phyloP scores from a whole-genome alignment of 495 filamentous ascomycete species.

The Gamarada debralockiae region DNA sequence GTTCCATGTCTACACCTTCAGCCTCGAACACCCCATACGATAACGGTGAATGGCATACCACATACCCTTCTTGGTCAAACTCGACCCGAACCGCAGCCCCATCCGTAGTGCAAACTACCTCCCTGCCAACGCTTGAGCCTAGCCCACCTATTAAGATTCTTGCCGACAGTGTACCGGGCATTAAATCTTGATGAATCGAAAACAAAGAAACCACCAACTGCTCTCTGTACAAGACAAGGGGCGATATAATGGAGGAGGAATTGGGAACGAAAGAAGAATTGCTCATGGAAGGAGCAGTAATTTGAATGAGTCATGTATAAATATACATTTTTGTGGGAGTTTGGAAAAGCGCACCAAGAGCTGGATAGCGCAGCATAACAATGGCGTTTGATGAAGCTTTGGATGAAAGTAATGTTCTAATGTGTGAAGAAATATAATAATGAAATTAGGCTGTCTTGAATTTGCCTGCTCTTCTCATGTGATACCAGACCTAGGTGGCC shows the following conservation, averaged over 20 bases:
- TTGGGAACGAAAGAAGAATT: too few species aligned
- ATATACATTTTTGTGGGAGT: conserved; percentile 2
- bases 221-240: too few species aligned
- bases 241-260: too few species aligned
- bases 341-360: conserved; percentile 18
- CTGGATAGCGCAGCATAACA: conserved; percentile 20
- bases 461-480: not conserved
- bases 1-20: not conserved
- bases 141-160: not conserved
- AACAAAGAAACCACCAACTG: too few species aligned
- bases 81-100: conserved; percentile 1
- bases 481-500: too few species aligned
- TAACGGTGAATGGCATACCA: conserved; percentile 26
- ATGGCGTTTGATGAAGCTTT: conserved; percentile 10
- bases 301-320: too few species aligned
- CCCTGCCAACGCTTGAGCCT: not conserved
- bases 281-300: too few species aligned
- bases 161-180: too few species aligned
- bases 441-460: not conserved
- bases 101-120: not conserved
- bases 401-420: not conserved
- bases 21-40: conserved; percentile 16
- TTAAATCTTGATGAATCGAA: too few species aligned
- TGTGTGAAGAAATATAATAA: not conserved
- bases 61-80: conserved; percentile 24